Conservation (phyloP, 1,139 yeast species). For the Saccharomyces hybrid region DNA sequence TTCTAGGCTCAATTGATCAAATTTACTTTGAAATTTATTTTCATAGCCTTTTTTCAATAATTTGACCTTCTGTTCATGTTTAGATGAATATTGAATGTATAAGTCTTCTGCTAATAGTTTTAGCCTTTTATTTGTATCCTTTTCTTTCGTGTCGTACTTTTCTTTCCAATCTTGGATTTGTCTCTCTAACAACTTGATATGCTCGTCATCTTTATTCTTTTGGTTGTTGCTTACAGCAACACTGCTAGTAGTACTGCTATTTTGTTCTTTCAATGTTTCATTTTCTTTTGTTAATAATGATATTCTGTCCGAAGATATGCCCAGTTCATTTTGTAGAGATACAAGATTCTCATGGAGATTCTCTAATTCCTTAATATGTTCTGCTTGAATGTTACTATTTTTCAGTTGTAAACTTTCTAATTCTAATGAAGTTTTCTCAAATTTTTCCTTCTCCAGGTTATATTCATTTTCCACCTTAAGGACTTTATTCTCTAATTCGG, state of each 20-base stretch:
- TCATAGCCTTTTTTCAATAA: conserved; percentile 48
- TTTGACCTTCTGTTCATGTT: conserved; percentile 58
- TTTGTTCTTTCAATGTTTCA: conserved; percentile 9
- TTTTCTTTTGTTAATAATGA: conserved; percentile 23
- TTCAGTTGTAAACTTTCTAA: conserved; percentile 23
- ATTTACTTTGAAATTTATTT: conserved; percentile 40
- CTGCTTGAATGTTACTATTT: conserved; percentile 28
- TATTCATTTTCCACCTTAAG: conserved; percentile 17
- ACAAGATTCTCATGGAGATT: conserved; percentile 32
- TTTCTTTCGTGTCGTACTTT: conserved; percentile 30
- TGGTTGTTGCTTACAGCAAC: conserved; percentile 4
- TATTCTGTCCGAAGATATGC: conserved; percentile 25
- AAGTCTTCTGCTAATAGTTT: conserved; percentile 57
- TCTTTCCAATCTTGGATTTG: conserved; percentile 27
- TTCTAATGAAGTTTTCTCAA: conserved; percentile 25
- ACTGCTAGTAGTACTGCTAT: conserved; percentile 1
- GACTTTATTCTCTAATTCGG: conserved; percentile 14
- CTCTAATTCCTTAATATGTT: conserved; percentile 34
- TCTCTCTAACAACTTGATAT: conserved; percentile 17
- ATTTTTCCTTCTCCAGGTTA: conserved; percentile 18
- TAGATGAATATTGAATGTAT: conserved; percentile 59
- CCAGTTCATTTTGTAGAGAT: conserved; percentile 27
- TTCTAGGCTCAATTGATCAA: conserved; percentile 37
- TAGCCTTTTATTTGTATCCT: conserved; percentile 43
- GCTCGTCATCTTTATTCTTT: conserved; percentile 10